Percentiles rank a stretch among this genome's conserved stretches.
Evolutionary conservation across 164 flowering plant species (phyloP).

Genomic region (Piper longum): DNA sequence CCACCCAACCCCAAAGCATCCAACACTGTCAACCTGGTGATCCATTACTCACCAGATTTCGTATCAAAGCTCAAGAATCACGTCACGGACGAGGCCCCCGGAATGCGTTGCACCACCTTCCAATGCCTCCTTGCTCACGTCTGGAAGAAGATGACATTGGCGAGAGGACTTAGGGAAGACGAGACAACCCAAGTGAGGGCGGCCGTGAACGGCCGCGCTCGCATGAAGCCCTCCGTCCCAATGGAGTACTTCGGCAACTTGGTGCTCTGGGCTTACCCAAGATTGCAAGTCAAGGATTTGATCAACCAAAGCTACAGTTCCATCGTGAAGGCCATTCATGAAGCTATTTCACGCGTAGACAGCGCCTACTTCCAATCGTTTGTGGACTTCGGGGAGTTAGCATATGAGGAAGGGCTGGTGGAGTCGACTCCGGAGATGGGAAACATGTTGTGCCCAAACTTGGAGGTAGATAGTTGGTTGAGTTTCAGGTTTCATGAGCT

Average conservation of each 20-base stretch:
- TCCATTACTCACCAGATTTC: constrained; percentile 14
- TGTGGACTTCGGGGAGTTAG: constrained; percentile 8
- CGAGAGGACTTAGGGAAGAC: neutral
- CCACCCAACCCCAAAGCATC: neutral
- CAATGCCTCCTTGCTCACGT: constrained; percentile 8
- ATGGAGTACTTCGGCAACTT: constrained; percentile 10
- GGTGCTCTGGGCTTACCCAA: constrained; percentile 11
- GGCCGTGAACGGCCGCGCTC: constrained; percentile 7
- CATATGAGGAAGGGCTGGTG: constrained; percentile 3
- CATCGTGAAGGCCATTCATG: constrained; percentile 8
- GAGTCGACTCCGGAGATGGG: neutral
- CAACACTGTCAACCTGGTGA: constrained; percentile 2
- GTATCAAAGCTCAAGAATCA: constrained; percentile 5
- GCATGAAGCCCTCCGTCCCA: constrained; percentile 5
- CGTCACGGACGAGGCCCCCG: neutral
- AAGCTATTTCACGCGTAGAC: constrained; percentile 4
- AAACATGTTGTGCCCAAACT: constrained; percentile 1
- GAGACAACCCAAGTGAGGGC: constrained; percentile 5
- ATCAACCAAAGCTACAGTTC: constrained; percentile 2
- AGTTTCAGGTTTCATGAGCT: constrained; percentile 7
- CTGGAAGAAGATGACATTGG: constrained; percentile 6
- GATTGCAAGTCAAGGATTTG: constrained; percentile 6
- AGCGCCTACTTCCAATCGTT: constrained; percentile 10
- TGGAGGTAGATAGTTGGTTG: constrained; percentile 13
- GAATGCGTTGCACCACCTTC: constrained; percentile 4